Conservation (phyloP, 495 filamentous ascomycete genomes). For the Opeltia flavorubescens region DNA sequence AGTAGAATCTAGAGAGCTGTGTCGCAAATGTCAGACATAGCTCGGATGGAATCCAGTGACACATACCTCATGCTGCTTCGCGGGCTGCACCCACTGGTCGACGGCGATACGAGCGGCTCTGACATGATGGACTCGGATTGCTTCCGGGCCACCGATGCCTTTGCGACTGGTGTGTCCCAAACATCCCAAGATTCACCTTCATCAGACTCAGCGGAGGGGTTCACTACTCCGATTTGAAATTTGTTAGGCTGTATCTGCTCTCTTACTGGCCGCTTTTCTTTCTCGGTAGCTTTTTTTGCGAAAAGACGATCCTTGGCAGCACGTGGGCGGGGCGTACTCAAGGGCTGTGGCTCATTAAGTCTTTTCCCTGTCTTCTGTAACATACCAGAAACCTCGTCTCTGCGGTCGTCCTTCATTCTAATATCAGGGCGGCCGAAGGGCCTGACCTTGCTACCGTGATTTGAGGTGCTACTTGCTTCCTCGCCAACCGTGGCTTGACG, state of each 20-base stretch:
- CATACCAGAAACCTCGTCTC: not conserved
- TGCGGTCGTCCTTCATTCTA: not conserved
- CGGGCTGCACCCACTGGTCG: slow-evolving; percentile 32
- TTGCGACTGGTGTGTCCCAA: slow-evolving; percentile 48
- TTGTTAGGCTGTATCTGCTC: not conserved
- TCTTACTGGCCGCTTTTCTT: not conserved
- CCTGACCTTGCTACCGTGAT: slow-evolving; percentile 12
- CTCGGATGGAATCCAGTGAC: too few species aligned
- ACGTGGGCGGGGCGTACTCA: not conserved
- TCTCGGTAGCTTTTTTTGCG: not conserved
- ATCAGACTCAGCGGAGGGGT: slow-evolving; percentile 16
- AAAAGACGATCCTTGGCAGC: not conserved
- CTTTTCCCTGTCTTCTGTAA: not conserved
- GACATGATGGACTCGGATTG: slow-evolving; percentile 28
- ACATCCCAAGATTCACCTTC: slow-evolving; percentile 60
- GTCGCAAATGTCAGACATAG: not conserved
- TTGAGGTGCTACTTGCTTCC: slow-evolving; percentile 40
- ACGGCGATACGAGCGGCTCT: slow-evolving; percentile 23
- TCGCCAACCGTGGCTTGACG: slow-evolving; percentile 91
- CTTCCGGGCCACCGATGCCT: slow-evolving; percentile 30
- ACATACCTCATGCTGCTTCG: slow-evolving; percentile 41
- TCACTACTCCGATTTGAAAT: not conserved
- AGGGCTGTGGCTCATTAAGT: not conserved
- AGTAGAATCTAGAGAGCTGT: slow-evolving; percentile 12
- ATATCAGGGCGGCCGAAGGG: slow-evolving; percentile 11